Conservation (phyloP, 176 grass and related monocot genomes). For the Pontederia crassipes region DNA sequence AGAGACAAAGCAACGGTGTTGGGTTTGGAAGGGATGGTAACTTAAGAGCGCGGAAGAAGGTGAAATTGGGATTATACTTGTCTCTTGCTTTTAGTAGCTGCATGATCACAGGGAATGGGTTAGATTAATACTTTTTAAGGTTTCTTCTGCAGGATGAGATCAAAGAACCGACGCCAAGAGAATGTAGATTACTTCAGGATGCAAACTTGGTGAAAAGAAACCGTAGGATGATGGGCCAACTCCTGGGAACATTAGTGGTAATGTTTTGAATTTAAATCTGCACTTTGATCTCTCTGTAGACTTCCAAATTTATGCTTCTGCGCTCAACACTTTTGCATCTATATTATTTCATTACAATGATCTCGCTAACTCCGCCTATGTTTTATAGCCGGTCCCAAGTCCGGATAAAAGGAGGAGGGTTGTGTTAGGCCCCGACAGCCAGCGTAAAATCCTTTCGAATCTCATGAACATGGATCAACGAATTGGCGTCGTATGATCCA, state of each 20-base stretch:
- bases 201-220: slow-evolving; percentile 80
- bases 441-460: too few relatives aligned
- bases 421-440: too few relatives aligned
- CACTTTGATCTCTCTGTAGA: neutral
- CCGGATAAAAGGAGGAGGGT: too few relatives aligned
- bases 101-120: slow-evolving; percentile 1
- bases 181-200: slow-evolving; percentile 56
- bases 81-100: neutral
- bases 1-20: slow-evolving; percentile 28
- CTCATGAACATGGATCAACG: too few relatives aligned
- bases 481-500: too few relatives aligned
- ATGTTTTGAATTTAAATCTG: neutral
- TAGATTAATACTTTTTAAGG: slow-evolving; percentile 13
- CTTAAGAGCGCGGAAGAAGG: slow-evolving; percentile 32
- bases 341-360: neutral
- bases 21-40: slow-evolving; percentile 60
- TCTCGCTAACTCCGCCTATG: too few relatives aligned
- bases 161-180: slow-evolving; percentile 79
- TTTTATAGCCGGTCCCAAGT: too few relatives aligned
- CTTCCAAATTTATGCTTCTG: neutral
- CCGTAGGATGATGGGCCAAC: slow-evolving; percentile 87
- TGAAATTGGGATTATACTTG: too few relatives aligned
- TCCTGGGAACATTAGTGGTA: slow-evolving; percentile 91
- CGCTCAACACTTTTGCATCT: neutral
- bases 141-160: slow-evolving; percentile 42